Evolutionary conservation across 106 monocot species (phyloP).

Genomic region (Gastrodia elata): DNA sequence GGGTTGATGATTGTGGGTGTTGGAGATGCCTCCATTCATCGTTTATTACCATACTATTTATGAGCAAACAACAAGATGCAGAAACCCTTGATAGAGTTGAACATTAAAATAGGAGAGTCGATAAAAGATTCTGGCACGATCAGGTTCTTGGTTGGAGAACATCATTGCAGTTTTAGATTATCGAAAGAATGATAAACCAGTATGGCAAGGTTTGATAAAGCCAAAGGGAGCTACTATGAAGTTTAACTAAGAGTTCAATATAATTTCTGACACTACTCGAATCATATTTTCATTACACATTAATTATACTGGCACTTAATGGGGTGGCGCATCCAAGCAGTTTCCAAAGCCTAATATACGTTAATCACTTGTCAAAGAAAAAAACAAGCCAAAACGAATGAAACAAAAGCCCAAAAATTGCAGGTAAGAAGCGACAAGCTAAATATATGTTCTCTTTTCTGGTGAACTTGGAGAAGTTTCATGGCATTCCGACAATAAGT

Average conservation of each 20-base stretch:
- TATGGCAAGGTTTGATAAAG: background rate
- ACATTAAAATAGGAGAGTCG: background rate
- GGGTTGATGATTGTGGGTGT: too few relatives aligned
- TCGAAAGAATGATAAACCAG: background rate
- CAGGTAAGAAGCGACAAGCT: background rate
- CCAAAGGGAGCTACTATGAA: background rate
- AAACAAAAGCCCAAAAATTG: background rate
- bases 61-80: background rate
- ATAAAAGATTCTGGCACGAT: background rate
- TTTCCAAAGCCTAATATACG: too few relatives aligned
- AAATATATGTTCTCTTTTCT: background rate
- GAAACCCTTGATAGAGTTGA: background rate
- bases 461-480: background rate
- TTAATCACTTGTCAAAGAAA: background rate
- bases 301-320: too few relatives aligned
- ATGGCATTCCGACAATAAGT: background rate
- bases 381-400: background rate
- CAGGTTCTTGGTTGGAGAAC: background rate
- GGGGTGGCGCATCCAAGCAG: too few relatives aligned
- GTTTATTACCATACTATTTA: too few relatives aligned
- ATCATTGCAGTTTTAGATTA: background rate
- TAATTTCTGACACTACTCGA: too few relatives aligned
- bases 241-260: too few relatives aligned
- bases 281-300: too few relatives aligned
- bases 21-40: too few relatives aligned